Conservation (phyloP, 1,284 basidiomycete genomes). For the Malassezia brasiliensis region DNA sequence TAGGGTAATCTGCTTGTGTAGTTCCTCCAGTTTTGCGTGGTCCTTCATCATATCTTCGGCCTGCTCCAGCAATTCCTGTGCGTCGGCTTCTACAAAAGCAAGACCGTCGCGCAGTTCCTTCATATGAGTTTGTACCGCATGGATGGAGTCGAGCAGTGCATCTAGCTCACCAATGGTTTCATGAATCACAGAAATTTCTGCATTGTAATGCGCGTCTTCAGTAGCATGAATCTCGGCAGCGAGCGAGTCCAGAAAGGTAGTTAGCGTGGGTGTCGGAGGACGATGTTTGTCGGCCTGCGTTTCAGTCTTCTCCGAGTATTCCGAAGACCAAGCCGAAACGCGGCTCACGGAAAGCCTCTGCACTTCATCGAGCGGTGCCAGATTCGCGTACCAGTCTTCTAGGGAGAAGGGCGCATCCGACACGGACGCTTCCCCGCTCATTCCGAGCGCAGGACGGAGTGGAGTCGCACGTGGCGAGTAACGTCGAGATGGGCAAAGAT, state of each 20-base stretch:
- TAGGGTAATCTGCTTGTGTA: slow-evolving; percentile 24
- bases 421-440: neutral
- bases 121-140: slow-evolving; percentile 26
- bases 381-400: slow-evolving; percentile 14
- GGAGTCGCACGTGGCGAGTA: neutral
- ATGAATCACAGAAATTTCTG: neutral
- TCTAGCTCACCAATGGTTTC: neutral
- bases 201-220: neutral
- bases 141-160: neutral
- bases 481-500: neutral
- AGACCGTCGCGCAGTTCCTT: slow-evolving; percentile 34
- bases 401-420: slow-evolving; percentile 2
- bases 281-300: neutral
- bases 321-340: slow-evolving; percentile 7
- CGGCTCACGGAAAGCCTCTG: slow-evolving; percentile 15
- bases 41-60: slow-evolving; percentile 27
- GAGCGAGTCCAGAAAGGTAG: neutral
- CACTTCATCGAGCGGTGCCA: slow-evolving; percentile 9
- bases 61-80: slow-evolving; percentile 34
- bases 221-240: neutral
- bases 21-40: slow-evolving; percentile 26
- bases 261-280: neutral
- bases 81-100: slow-evolving; percentile 33
- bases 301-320: neutral
- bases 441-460: neutral